Evolutionary conservation across 768 basidiomycete genomes (phyloP).

Genomic region (Dioszegia hungarica): DNA sequence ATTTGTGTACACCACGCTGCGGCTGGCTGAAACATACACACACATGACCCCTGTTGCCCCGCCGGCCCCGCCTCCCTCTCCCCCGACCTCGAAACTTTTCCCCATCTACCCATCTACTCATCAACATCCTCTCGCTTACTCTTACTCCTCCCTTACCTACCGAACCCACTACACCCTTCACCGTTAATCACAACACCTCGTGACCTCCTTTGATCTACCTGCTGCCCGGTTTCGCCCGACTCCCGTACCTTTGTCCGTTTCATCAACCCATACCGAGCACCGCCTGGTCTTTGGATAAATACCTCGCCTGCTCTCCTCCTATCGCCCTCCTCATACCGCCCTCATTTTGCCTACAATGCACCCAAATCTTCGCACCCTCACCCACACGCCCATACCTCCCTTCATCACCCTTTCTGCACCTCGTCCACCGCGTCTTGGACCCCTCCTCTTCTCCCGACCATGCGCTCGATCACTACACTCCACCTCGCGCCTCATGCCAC

Average conservation of each 20-base stretch:
- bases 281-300: background rate
- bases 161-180: background rate
- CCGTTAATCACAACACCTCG: no score
- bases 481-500: constrained; percentile 25
- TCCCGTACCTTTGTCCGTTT: constrained; percentile 1
- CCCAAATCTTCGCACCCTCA: constrained; percentile 37
- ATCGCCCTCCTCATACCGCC: no score
- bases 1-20: no score
- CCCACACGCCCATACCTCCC: constrained; percentile 18
- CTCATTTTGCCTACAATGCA: constrained; percentile 27
- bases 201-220: background rate
- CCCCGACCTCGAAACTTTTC: background rate
- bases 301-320: background rate
- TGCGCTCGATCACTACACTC: constrained; percentile 15
- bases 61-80: background rate
- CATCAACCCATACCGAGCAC: background rate
- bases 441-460: constrained; percentile 14
- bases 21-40: background rate
- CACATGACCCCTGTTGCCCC: background rate
- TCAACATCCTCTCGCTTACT: background rate
- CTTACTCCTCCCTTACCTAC: background rate
- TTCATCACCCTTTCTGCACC: constrained; percentile 12
- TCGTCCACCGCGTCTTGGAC: constrained; percentile 4
- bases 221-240: background rate
- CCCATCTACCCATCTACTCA: constrained; percentile 1